Conservation (phyloP, 805 yeast genomes). For the Hanseniaspora singularis region DNA sequence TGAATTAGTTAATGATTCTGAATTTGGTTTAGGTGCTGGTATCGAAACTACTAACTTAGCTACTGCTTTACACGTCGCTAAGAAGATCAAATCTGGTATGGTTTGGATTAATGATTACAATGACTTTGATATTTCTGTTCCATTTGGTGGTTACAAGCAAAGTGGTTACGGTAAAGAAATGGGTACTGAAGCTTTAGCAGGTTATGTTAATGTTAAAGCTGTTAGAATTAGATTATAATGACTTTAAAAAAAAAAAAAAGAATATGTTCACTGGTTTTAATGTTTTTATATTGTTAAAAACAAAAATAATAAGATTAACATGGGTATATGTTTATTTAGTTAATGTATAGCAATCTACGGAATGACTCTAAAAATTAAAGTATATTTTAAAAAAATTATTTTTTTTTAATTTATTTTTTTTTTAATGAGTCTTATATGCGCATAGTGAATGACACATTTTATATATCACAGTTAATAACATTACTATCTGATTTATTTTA, state of each 20-base stretch:
- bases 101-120: conserved; percentile 74
- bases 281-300: conserved; percentile 34
- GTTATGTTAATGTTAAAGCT: conserved; percentile 65
- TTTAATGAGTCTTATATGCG: too few species aligned
- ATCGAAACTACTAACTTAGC: conserved; percentile 53
- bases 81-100: conserved; percentile 60
- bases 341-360: conserved; percentile 8
- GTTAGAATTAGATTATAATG: conserved; percentile 42
- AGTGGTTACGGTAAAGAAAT: conserved; percentile 79
- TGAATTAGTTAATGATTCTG: conserved; percentile 53
- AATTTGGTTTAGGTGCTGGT: conserved; percentile 74
- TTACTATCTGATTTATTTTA: too few species aligned
- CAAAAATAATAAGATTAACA: conserved; percentile 34
- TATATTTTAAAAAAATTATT: neutral
- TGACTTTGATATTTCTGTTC: conserved; percentile 61
- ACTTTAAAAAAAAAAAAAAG: conserved; percentile 48
- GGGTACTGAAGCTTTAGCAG: conserved; percentile 68
- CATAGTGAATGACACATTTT: too few species aligned
- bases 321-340: neutral
- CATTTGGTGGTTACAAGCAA: conserved; percentile 73
- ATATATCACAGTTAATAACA: too few species aligned
- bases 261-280: conserved; percentile 49
- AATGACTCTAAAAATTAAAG: conserved; percentile 5
- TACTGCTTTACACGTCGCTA: conserved; percentile 52
- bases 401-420: neutral